These are phyloP conservation scores for Cornus controversa DNA, from an alignment of 148 eudicot species.

Conservation along the genomic window DNA sequence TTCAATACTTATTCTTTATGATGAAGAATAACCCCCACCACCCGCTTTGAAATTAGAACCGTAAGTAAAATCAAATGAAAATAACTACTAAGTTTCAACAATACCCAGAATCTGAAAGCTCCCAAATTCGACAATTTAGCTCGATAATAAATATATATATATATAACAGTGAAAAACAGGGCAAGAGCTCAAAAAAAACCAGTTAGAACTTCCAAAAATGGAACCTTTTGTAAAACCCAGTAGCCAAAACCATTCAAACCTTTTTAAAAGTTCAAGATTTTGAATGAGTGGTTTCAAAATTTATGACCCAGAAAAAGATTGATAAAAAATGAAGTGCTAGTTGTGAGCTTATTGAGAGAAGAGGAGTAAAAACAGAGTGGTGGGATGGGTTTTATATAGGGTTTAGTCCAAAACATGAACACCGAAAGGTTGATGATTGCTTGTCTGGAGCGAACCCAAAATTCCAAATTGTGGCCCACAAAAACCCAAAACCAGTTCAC, in stretches of 20 bases:
- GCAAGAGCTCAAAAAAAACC: slow-evolving; percentile 11
- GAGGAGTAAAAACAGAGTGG: slow-evolving; percentile 28
- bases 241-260: slow-evolving; percentile 15
- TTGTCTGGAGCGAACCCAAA: slow-evolving; percentile 49
- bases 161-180: background rate
- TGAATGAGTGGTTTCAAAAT: background rate
- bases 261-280: background rate
- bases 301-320: slow-evolving; percentile 11
- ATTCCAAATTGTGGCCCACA: slow-evolving; percentile 43
- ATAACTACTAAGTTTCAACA: slow-evolving; percentile 4
- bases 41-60: slow-evolving; percentile 19
- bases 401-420: slow-evolving; percentile 37
- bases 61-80: slow-evolving; percentile 9
- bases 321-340: background rate
- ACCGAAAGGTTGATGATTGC: slow-evolving; percentile 52
- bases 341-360: background rate
- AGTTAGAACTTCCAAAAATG: slow-evolving; percentile 24
- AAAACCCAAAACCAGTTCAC: slow-evolving; percentile 35
- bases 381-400: slow-evolving; percentile 41
- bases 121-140: background rate
- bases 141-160: background rate
- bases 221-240: slow-evolving; percentile 22
- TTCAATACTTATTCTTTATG: slow-evolving; percentile 20
- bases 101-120: slow-evolving; percentile 23
- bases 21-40: slow-evolving; percentile 20